Percentiles rank a stretch among this genome's conserved stretches.
Conservation (phyloP, 208 protist species). For the Acanthamoeba culbertsoni region DNA sequence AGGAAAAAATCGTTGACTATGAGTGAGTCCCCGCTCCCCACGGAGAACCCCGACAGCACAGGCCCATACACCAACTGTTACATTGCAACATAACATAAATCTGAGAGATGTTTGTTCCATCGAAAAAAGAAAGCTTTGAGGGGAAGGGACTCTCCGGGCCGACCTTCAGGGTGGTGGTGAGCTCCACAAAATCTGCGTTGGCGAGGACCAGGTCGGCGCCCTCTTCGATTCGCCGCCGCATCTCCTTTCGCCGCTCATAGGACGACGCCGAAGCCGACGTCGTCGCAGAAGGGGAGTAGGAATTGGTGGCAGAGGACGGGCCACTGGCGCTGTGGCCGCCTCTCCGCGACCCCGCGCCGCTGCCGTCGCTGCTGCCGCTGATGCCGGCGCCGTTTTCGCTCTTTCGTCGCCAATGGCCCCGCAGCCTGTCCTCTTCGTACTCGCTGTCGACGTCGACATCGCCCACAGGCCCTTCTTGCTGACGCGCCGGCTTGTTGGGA, state of each 20-base stretch:
- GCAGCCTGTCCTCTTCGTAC: not conserved
- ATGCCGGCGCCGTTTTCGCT: not conserved
- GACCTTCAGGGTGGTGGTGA: not conserved
- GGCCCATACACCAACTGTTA: conserved; percentile 20
- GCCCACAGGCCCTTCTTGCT: not conserved
- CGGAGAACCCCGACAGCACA: not conserved
- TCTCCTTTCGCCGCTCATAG: not conserved
- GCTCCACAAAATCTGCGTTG: not conserved
- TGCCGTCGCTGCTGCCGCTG: not conserved
- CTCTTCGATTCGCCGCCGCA: not conserved
- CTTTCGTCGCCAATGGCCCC: not conserved
- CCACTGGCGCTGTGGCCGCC: not conserved
- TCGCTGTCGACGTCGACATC: not conserved
- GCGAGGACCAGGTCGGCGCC: not conserved
- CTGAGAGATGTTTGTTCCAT: too few species aligned
- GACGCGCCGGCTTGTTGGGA: not conserved
- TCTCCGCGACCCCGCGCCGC: not conserved
- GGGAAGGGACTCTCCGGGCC: too few species aligned
- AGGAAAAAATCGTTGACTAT: not conserved
- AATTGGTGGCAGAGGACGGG: not conserved
- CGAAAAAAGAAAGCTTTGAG: too few species aligned
- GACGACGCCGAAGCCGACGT: not conserved
- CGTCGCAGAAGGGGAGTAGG: not conserved
- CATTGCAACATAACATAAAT: too few species aligned
- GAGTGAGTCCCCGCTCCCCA: not conserved